Conservation (phyloP, 495 filamentous ascomycete genomes). For the Annulohypoxylon bovei region DNA sequence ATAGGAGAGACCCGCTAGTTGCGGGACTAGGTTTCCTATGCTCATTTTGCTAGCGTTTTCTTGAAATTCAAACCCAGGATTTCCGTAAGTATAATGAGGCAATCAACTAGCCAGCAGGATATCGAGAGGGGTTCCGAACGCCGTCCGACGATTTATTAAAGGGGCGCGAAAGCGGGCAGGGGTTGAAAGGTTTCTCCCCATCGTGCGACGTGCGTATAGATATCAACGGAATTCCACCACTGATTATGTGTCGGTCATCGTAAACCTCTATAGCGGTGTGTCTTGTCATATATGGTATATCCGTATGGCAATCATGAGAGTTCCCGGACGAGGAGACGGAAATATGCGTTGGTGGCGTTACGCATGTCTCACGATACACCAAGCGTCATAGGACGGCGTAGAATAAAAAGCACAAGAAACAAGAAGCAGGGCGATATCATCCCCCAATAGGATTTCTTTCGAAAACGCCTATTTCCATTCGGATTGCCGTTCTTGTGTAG, state of each 20-base stretch:
- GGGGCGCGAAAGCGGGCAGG: neutral
- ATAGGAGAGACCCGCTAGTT: conserved; percentile 37
- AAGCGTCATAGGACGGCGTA: neutral
- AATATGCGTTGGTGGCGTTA: conserved; percentile 5
- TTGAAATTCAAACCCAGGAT: neutral
- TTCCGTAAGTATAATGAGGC: neutral
- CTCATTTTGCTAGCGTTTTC: conserved; percentile 16
- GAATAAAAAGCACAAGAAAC: neutral
- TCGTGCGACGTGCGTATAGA: neutral
- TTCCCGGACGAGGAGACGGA: neutral
- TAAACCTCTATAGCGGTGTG: conserved; percentile 7
- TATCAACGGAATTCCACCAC: neutral
- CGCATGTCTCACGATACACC: conserved; percentile 7
- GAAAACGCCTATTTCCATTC: neutral
- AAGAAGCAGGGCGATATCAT: neutral
- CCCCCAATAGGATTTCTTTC: neutral
- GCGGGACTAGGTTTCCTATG: conserved; percentile 38
- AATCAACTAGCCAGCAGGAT: neutral
- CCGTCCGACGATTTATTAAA: neutral
- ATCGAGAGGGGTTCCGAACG: too few relatives aligned
- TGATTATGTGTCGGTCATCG: neutral
- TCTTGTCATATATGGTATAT: neutral
- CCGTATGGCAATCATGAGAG: neutral
- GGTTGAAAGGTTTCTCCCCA: neutral
- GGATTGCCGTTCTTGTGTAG: neutral